Evolutionary conservation across 768 basidiomycete genomes (phyloP).

Genomic region (Chalciporus pseudorubinellus): DNA sequence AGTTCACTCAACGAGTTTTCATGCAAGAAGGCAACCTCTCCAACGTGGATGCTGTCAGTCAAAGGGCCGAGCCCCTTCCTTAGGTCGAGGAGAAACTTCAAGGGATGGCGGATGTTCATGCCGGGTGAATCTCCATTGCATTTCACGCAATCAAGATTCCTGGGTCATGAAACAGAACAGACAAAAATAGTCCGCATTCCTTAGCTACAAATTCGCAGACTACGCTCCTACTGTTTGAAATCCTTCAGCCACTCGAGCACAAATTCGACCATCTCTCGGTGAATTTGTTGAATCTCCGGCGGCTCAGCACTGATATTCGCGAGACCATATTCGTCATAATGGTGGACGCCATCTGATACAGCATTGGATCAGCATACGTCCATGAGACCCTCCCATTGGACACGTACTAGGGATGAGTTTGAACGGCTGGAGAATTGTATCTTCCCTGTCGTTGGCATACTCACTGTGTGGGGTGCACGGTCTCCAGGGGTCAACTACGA

Average conservation of each 20-base stretch:
- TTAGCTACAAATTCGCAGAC: background rate
- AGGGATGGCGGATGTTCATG: too few relatives aligned
- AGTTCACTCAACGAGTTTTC: too few relatives aligned
- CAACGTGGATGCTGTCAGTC: too few relatives aligned
- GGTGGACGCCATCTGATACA: constrained; percentile 63
- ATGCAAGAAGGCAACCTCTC: too few relatives aligned
- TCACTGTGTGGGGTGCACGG: constrained; percentile 81
- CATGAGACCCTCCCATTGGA: background rate
- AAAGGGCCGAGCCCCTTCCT: too few relatives aligned
- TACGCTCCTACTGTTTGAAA: constrained; percentile 25
- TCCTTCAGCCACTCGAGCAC: constrained; percentile 70
- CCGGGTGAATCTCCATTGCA: too few relatives aligned
- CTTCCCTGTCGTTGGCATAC: constrained; percentile 63
- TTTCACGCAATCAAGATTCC: background rate
- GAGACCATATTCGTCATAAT: constrained; percentile 73
- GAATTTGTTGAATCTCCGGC: constrained; percentile 72
- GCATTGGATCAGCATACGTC: background rate
- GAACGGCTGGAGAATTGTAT: constrained; percentile 76
- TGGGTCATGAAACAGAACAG: background rate
- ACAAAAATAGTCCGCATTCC: background rate
- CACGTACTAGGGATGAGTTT: constrained; percentile 80
- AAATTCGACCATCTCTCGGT: constrained; percentile 76
- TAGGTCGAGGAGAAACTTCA: too few relatives aligned
- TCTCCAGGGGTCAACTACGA: constrained; percentile 83
- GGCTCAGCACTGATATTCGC: constrained; percentile 63